Evolutionary conservation across 306 rosid genomes (phyloP).

Genomic region (Dryas octopetala): DNA sequence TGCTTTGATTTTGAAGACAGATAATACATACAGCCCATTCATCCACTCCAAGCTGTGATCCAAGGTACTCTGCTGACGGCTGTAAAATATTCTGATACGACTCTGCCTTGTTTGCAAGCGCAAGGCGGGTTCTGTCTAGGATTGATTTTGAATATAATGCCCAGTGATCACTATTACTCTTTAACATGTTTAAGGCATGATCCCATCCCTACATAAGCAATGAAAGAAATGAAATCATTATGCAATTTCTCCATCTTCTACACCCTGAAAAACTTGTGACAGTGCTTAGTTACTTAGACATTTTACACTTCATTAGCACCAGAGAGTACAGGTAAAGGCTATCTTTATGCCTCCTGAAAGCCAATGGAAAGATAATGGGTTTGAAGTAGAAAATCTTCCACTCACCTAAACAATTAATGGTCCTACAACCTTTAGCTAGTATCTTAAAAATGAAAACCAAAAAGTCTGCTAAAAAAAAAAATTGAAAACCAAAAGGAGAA

Average conservation of each 20-base stretch:
- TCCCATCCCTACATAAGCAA: conserved; percentile 83
- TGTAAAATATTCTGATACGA: conserved; percentile 73
- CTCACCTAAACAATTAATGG: background rate
- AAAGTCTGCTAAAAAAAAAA: background rate
- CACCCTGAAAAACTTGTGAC: background rate
- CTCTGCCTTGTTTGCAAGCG: conserved; percentile 86
- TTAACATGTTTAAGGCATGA: conserved; percentile 62
- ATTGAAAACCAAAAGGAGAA: background rate
- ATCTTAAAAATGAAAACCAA: background rate
- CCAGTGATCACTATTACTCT: conserved; percentile 65
- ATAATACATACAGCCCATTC: conserved; percentile 73
- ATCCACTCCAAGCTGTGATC: conserved; percentile 87
- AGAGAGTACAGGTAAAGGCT: background rate
- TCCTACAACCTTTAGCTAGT: background rate
- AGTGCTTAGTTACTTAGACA: conserved; percentile 18
- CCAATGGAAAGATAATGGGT: background rate
- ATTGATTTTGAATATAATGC: conserved; percentile 89
- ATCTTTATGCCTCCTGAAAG: conserved; percentile 12
- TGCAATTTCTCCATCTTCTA: conserved; percentile 17
- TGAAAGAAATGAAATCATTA: conserved; percentile 22
- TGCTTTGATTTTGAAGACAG: conserved; percentile 4
- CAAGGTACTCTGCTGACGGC: conserved; percentile 96
- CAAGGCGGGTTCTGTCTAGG: conserved; percentile 96
- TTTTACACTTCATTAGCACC: conserved; percentile 13
- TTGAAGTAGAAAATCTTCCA: background rate